phyloP scores from a whole-genome alignment of 1,284 basidiomycete genomes.

The Cystobasidiaceae sp. region DNA sequence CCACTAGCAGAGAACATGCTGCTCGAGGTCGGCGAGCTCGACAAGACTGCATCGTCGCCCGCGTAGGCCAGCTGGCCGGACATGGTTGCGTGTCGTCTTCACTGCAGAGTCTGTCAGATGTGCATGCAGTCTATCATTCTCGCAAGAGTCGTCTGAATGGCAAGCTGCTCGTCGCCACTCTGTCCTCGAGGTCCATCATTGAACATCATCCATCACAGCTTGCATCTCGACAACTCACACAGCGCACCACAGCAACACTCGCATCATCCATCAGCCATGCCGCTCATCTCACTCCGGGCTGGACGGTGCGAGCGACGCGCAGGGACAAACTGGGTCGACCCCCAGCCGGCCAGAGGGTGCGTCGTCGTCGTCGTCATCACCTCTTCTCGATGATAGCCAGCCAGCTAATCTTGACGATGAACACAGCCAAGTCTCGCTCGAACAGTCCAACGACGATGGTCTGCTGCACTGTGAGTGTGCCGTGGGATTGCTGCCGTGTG shows the following conservation, averaged over 20 bases:
- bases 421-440: conserved; percentile 29
- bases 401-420: conserved; percentile 28
- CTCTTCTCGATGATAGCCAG: conserved; percentile 36
- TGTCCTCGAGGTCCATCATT: too few relatives aligned
- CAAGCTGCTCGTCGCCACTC: too few relatives aligned
- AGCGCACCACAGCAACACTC: background rate
- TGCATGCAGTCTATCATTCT: too few relatives aligned
- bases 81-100: background rate
- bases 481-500: background rate
- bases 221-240: too few relatives aligned
- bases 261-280: background rate
- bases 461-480: conserved; percentile 39
- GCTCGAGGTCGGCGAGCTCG: too few relatives aligned
- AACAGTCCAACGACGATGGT: conserved; percentile 41
- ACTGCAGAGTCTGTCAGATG: too few relatives aligned
- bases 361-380: conserved; percentile 38
- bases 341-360: conserved; percentile 38
- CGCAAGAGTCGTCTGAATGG: too few relatives aligned
- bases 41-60: background rate
- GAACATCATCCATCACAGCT: too few relatives aligned
- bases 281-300: conserved; percentile 38
- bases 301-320: conserved; percentile 39
- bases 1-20: too few relatives aligned
- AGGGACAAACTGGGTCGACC: conserved; percentile 40
- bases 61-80: background rate